Evolutionary conservation across 305 asterid species (phyloP).

Genomic region (Withania somnifera): DNA sequence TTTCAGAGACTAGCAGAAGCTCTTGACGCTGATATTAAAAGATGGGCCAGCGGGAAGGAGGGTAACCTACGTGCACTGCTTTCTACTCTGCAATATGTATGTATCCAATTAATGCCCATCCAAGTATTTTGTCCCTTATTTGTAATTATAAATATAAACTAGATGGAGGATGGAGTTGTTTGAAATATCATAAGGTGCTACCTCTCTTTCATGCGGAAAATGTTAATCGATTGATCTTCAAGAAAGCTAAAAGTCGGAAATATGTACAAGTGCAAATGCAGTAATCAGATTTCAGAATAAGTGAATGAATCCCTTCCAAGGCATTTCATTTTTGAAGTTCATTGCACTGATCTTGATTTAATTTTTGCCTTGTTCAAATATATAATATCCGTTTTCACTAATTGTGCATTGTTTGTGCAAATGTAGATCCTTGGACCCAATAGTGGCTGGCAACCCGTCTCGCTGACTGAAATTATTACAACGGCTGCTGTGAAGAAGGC

Average conservation of each 20-base stretch:
- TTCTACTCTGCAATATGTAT: conserved; percentile 91
- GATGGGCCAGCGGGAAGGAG: conserved; percentile 94
- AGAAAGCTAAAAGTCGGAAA: background rate
- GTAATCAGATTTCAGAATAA: background rate
- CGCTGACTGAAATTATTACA: conserved; percentile 71
- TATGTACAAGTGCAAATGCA: background rate
- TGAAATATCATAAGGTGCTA: background rate
- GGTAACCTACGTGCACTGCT: conserved; percentile 94
- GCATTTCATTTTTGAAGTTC: background rate
- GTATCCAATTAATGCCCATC: conserved; percentile 7
- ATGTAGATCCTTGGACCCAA: conserved; percentile 78
- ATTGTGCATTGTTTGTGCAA: background rate
- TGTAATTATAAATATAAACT: background rate
- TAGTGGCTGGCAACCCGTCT: conserved; percentile 81
- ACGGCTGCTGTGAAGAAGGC: conserved; percentile 78
- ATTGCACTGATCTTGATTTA: background rate
- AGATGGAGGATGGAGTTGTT: too few species aligned
- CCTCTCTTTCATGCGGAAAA: background rate
- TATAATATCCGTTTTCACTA: background rate
- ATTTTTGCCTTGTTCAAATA: background rate
- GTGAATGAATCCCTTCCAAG: background rate
- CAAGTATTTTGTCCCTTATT: background rate
- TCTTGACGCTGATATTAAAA: conserved; percentile 83
- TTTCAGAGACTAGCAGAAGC: conserved; percentile 81
- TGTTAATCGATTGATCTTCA: background rate